These are phyloP conservation scores for Otatea glauca DNA, from an alignment of 176 grass and related monocot genomes.

Conservation along the genomic window DNA sequence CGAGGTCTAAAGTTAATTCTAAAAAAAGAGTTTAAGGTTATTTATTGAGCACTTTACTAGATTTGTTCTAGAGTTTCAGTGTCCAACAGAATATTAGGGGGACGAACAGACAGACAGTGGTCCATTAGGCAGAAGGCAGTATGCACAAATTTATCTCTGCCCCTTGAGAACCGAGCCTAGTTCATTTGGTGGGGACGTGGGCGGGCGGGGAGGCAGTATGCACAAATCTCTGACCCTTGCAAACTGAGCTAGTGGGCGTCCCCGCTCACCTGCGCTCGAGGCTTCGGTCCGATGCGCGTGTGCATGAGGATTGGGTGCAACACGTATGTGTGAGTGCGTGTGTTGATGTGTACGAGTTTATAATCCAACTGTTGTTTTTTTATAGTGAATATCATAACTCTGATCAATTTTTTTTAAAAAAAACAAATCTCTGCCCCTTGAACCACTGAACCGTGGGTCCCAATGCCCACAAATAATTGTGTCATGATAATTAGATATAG, in stretches of 20 bases:
- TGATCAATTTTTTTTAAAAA: too few relatives aligned
- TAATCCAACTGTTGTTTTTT: too few relatives aligned
- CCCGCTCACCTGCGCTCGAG: too few relatives aligned
- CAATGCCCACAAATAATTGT: constrained; percentile 43
- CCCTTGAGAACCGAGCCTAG: constrained; percentile 15
- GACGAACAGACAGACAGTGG: constrained; percentile 55
- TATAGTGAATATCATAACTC: too few relatives aligned
- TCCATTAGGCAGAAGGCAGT: constrained; percentile 44
- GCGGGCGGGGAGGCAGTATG: too few relatives aligned
- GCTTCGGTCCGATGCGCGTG: too few relatives aligned
- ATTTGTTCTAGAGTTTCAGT: constrained; percentile 32
- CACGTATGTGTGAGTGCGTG: too few relatives aligned
- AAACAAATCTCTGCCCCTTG: constrained; percentile 38
- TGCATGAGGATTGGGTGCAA: too few relatives aligned
- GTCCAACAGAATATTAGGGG: constrained; percentile 20
- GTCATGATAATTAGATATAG: constrained; percentile 33
- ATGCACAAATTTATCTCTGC: constrained; percentile 47
- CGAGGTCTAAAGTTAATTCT: constrained; percentile 7
- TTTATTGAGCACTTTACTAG: not conserved
- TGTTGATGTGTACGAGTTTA: too few relatives aligned
- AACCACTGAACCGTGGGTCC: constrained; percentile 50
- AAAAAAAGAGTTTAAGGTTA: not conserved
- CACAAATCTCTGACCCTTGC: too few relatives aligned
- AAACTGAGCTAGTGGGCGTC: too few relatives aligned
- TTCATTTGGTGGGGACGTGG: too few relatives aligned